These are phyloP conservation scores for Hirsutella rhossiliensis DNA, from an alignment of 2,329 filamentous ascomycete genomes.

Conservation along the genomic window DNA sequence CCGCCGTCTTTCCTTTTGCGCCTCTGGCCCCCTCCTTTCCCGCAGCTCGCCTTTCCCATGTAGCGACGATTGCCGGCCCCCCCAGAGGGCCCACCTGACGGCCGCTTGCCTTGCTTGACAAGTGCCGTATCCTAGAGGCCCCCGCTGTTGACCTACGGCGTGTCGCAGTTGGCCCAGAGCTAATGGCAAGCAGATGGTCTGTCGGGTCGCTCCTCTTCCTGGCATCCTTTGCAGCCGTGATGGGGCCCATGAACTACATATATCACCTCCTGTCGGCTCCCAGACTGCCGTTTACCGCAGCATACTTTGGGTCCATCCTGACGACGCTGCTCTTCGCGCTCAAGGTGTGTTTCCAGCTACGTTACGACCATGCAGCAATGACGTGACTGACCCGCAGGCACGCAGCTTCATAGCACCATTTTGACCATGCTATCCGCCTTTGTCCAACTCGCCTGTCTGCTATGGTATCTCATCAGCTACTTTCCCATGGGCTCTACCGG, in stretches of 20 bases:
- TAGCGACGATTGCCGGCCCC: neutral
- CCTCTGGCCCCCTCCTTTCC: constrained; percentile 2
- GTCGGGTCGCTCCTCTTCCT: constrained; percentile 86
- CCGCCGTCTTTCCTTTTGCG: constrained; percentile 1
- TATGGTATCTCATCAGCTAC: constrained; percentile 95
- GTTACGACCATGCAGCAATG: neutral
- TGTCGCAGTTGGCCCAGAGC: constrained; percentile 4
- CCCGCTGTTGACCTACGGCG: constrained; percentile 2
- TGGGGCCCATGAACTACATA: constrained; percentile 76
- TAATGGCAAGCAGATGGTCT: constrained; percentile 61
- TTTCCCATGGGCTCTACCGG: constrained; percentile 94
- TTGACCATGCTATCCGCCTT: constrained; percentile 78
- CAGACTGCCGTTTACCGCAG: constrained; percentile 81
- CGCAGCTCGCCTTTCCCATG: constrained; percentile 5
- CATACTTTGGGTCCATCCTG: constrained; percentile 87
- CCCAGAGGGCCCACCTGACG: neutral
- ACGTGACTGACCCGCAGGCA: constrained; percentile 4
- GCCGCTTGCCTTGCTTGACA: neutral
- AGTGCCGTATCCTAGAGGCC: neutral
- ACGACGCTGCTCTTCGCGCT: constrained; percentile 87
- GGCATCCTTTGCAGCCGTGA: constrained; percentile 83
- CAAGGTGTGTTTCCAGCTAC: constrained; percentile 53
- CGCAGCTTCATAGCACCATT: constrained; percentile 68
- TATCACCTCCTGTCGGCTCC: constrained; percentile 76
- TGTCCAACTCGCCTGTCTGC: constrained; percentile 67